phyloP scores from a whole-genome alignment of 768 basidiomycete genomes.

The Mycena rosella region DNA sequence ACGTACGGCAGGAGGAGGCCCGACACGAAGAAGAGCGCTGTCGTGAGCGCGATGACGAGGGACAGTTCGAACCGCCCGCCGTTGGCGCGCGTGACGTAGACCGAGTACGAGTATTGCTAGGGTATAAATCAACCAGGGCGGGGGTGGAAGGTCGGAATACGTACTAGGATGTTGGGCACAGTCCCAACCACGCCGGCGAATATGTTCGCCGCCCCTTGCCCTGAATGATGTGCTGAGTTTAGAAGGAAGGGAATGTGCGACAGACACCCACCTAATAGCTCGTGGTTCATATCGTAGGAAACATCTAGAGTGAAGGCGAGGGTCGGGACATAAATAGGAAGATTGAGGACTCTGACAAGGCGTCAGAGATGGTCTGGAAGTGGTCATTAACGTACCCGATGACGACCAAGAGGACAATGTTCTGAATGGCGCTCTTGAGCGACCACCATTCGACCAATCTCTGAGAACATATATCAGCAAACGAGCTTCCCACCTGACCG shows the following conservation, averaged over 20 bases:
- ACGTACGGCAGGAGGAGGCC: constrained; percentile 39
- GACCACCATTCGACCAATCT: constrained; percentile 41
- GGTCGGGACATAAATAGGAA: constrained; percentile 42
- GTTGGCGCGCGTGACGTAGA: constrained; percentile 41
- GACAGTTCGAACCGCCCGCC: constrained; percentile 42
- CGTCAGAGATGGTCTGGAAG: not conserved
- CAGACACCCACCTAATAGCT: constrained; percentile 30
- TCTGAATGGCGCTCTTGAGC: constrained; percentile 35
- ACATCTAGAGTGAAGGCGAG: constrained; percentile 40
- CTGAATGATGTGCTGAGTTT: not conserved
- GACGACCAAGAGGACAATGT: constrained; percentile 40
- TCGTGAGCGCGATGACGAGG: constrained; percentile 35
- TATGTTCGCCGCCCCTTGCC: constrained; percentile 40
- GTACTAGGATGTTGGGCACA: constrained; percentile 40
- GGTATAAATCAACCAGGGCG: too few species aligned
- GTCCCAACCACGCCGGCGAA: constrained; percentile 39
- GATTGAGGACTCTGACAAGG: constrained; percentile 34
- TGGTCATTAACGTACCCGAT: constrained; percentile 28
- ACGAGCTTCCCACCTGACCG: not conserved
- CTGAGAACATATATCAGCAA: not conserved
- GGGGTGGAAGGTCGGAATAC: not conserved
- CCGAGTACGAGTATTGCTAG: constrained; percentile 39
- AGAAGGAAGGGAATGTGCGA: not conserved
- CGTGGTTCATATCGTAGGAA: constrained; percentile 44
- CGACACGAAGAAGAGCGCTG: constrained; percentile 37